A percentile compares a stretch with the other conserved stretches of the same genome.
phyloP scores from a whole-genome alignment of 768 basidiomycete genomes.

The Pleurotus citrinopileatus region DNA sequence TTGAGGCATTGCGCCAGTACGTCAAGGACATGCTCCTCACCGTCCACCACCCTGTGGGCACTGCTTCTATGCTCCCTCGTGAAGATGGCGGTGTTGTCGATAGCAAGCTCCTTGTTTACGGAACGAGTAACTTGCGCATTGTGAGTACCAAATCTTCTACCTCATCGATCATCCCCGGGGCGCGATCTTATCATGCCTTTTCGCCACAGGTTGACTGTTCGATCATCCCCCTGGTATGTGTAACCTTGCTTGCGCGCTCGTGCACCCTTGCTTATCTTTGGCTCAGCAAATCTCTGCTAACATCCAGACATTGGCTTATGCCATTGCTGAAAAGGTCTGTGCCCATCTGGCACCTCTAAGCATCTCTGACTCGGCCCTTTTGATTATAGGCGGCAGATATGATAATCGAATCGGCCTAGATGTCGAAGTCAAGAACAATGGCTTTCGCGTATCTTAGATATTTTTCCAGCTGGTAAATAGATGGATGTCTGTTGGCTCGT shows the following conservation, averaged over 20 bases:
- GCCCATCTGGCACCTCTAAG: not conserved
- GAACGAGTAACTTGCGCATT: slow-evolving; percentile 12
- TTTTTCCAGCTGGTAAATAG: too few species aligned
- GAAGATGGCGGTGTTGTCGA: slow-evolving; percentile 32
- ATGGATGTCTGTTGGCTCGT: too few species aligned
- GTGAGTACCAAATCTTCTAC: not conserved
- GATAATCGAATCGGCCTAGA: not conserved
- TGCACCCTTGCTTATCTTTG: slow-evolving; percentile 27
- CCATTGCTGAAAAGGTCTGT: slow-evolving; percentile 16
- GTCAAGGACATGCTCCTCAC: slow-evolving; percentile 15
- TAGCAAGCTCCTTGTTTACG: slow-evolving; percentile 11
- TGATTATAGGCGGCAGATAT: not conserved
- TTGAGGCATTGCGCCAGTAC: slow-evolving; percentile 15
- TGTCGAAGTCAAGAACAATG: not conserved
- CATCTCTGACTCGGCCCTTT: not conserved
- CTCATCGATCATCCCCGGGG: too few species aligned
- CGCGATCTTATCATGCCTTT: not conserved
- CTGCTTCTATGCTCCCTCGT: slow-evolving; percentile 33
- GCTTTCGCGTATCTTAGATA: too few species aligned
- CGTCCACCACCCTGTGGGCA: slow-evolving; percentile 25
- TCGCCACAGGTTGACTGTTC: slow-evolving; percentile 2
- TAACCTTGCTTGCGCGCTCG: slow-evolving; percentile 22
- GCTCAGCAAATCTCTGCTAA: slow-evolving; percentile 26
- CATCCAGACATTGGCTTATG: slow-evolving; percentile 18
- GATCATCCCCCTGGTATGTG: not conserved